These are phyloP conservation scores for Elongisporangium prolatum DNA, from an alignment of 352 stramenopile species.

Conservation along the genomic window DNA sequence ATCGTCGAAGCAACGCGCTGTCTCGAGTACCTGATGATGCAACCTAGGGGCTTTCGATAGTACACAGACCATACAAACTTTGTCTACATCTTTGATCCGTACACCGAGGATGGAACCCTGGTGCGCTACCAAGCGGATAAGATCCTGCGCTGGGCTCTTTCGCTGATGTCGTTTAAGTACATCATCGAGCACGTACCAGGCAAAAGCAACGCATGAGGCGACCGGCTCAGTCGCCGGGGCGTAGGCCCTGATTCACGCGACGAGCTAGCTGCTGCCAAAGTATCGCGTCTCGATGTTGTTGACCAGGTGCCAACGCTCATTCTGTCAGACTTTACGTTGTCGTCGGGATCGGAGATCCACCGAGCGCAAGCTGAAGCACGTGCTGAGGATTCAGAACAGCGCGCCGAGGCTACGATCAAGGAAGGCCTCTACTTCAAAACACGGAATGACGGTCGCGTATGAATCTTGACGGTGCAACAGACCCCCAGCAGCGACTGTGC, in stretches of 20 bases:
- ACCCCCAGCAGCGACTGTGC: constrained; percentile 15
- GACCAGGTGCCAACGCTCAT: neutral
- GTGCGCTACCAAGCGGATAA: constrained; percentile 9
- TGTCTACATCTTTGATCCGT: constrained; percentile 15
- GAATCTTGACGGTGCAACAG: constrained; percentile 13
- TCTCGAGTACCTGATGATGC: constrained; percentile 11
- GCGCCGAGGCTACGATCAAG: too few relatives aligned
- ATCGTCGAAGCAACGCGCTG: constrained; percentile 7
- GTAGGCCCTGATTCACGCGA: neutral
- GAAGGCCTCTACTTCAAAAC: too few relatives aligned
- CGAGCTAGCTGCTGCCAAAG: neutral
- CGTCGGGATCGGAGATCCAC: neutral
- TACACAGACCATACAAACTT: constrained; percentile 17
- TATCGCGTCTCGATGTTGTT: neutral
- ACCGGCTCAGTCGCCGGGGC: constrained; percentile 13
- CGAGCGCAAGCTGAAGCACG: neutral
- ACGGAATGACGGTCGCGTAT: constrained; percentile 6
- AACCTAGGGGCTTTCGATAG: constrained; percentile 8
- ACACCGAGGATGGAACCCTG: constrained; percentile 2
- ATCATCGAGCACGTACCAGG: constrained; percentile 5
- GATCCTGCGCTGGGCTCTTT: constrained; percentile 5
- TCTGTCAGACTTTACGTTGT: neutral
- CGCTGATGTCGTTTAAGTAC: constrained; percentile 7
- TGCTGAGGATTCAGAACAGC: neutral
- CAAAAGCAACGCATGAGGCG: constrained; percentile 10